Conservation (phyloP, 148 eudicot genomes). For the Rhododendron williamsianum region DNA sequence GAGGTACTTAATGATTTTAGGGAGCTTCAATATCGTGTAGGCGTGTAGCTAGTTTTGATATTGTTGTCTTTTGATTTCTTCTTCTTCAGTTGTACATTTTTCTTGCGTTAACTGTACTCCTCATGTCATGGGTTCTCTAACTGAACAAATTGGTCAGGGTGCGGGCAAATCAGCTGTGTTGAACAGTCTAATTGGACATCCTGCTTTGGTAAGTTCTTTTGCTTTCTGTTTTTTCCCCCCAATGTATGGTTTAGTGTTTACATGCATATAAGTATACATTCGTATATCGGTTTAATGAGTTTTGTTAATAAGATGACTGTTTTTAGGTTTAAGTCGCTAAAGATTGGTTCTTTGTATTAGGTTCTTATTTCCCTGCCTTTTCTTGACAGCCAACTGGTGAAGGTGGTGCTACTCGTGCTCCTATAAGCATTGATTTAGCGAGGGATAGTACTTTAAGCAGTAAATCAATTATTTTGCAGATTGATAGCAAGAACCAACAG, state of each 20-base stretch:
- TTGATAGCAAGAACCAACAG: slow-evolving; percentile 82
- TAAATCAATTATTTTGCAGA: slow-evolving; percentile 86
- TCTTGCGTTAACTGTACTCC: not conserved
- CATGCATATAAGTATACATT: not conserved
- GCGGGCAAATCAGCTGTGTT: slow-evolving; percentile 94
- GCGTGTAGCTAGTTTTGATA: not conserved
- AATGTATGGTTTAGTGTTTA: not conserved
- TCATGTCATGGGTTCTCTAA: slow-evolving; percentile 1
- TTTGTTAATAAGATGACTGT: not conserved
- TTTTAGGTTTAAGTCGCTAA: not conserved
- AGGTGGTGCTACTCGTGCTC: slow-evolving; percentile 99
- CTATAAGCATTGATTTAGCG: slow-evolving; percentile 78
- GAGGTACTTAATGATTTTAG: not conserved
- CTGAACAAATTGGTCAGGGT: slow-evolving; percentile 49
- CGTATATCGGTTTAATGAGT: not conserved
- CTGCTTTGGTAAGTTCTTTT: slow-evolving; percentile 64
- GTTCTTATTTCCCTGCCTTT: not conserved
- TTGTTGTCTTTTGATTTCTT: not conserved
- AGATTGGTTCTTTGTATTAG: not conserved
- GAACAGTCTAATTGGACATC: slow-evolving; percentile 98
- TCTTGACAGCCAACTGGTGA: slow-evolving; percentile 89
- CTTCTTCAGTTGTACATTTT: not conserved
- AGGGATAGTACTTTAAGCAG: slow-evolving; percentile 81
- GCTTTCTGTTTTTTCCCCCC: not conserved
- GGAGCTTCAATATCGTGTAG: not conserved